Percentiles rank a stretch among this genome's conserved stretches.
phyloP scores from a whole-genome alignment of 768 basidiomycete species.

The Melanogaster broomeanus region DNA sequence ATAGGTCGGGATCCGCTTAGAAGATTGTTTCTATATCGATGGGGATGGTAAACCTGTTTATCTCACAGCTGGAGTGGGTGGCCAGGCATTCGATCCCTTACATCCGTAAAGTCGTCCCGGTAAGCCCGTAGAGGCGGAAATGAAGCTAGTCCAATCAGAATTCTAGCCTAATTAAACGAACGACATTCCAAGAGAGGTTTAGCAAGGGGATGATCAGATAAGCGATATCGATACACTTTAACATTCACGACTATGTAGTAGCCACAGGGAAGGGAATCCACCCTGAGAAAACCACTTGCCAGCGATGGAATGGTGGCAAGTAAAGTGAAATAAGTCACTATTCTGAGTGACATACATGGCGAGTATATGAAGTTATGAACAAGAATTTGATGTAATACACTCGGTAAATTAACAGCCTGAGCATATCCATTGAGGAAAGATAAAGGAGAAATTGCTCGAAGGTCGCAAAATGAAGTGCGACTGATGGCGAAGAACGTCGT shows the following conservation, averaged over 20 bases:
- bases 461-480: conserved; percentile 6
- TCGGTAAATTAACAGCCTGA: conserved; percentile 12
- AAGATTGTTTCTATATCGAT: conserved; percentile 79
- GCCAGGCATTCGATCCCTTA: conserved; percentile 46
- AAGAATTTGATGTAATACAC: conserved; percentile 24
- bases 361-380: conserved; percentile 30
- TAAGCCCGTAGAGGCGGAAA: conserved; percentile 24
- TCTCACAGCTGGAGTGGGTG: conserved; percentile 68
- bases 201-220: background rate
- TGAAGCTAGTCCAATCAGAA: conserved; percentile 6
- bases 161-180: background rate
- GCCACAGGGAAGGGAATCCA: too few species aligned
- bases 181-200: background rate
- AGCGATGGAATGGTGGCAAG: background rate
- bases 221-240: background rate
- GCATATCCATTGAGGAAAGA: conserved; percentile 13
- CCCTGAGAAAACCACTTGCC: conserved; percentile 6
- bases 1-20: conserved; percentile 76
- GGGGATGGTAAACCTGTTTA: conserved; percentile 53
- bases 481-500: conserved; percentile 5
- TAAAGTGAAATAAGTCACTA: conserved; percentile 28
- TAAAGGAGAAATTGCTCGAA: conserved; percentile 3
- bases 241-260: background rate
- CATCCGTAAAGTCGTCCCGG: conserved; percentile 26
- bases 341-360: conserved; percentile 28